These are phyloP conservation scores for Nothopassalora personata DNA, from an alignment of 2,329 filamentous ascomycete genomes.

Conservation along the genomic window DNA sequence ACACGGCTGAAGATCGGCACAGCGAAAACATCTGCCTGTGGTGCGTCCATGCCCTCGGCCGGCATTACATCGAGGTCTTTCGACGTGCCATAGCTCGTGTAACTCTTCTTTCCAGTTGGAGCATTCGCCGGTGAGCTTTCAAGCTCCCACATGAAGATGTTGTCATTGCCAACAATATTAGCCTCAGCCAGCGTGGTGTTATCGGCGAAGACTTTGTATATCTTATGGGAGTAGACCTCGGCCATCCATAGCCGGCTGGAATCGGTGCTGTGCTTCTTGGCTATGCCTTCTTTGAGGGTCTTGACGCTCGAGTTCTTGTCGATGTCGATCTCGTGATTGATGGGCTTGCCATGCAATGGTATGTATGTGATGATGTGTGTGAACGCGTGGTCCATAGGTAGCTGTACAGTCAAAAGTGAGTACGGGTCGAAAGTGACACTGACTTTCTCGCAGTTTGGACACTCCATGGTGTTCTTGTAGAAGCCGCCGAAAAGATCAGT, in stretches of 20 bases:
- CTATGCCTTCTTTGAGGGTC: conserved; percentile 59
- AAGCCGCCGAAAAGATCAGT: conserved; percentile 94
- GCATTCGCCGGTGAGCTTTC: conserved; percentile 75
- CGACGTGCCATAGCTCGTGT: conserved; percentile 43
- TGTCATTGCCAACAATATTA: conserved; percentile 56
- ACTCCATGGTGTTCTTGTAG: conserved; percentile 96
- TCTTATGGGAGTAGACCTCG: conserved; percentile 76
- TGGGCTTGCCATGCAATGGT: conserved; percentile 65
- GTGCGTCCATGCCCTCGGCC: conserved; percentile 49
- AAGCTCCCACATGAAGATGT: conserved; percentile 70
- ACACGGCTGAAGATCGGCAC: conserved; percentile 67
- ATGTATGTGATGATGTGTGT: conserved; percentile 68
- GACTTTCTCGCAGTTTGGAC: conserved; percentile 84
- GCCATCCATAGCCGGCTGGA: conserved; percentile 65
- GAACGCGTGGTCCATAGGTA: conserved; percentile 84
- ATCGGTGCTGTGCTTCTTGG: conserved; percentile 49
- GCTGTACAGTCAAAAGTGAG: conserved; percentile 84
- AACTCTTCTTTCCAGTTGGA: conserved; percentile 48
- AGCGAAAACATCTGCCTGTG: conserved; percentile 60
- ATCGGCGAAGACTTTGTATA: conserved; percentile 83
- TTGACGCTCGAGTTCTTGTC: conserved; percentile 69
- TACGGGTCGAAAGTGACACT: conserved; percentile 99
- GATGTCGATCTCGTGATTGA: conserved; percentile 71
- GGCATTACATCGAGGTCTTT: conserved; percentile 44
- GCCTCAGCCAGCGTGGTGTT: conserved; percentile 62